A percentile compares a stretch with the other conserved stretches of the same genome.
Evolutionary conservation across 2,329 filamentous ascomycete genomes (phyloP).

Genomic region (Fusarium globosum): DNA sequence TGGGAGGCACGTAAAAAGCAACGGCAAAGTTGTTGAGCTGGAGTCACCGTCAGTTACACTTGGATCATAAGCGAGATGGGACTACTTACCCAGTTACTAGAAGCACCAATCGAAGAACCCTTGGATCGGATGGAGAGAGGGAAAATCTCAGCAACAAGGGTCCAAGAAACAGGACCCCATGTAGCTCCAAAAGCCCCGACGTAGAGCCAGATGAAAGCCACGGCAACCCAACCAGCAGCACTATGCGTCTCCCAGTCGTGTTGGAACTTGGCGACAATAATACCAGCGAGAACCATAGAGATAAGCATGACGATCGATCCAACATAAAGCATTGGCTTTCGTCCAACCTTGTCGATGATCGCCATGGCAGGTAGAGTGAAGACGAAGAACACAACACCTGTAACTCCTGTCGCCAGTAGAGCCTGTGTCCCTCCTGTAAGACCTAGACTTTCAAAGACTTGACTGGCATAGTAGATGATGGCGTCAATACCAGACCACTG

Average conservation of each 20-base stretch:
- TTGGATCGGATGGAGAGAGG: conserved; percentile 57
- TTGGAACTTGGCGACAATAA: conserved; percentile 28
- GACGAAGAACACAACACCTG: conserved; percentile 74
- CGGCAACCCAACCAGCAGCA: conserved; percentile 52
- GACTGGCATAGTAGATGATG: conserved; percentile 60
- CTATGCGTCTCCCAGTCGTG: conserved; percentile 46
- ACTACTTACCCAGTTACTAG: conserved; percentile 52
- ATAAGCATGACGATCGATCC: conserved; percentile 52
- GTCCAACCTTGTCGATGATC: conserved; percentile 55
- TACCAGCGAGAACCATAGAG: conserved; percentile 23
- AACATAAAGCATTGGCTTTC: conserved; percentile 52
- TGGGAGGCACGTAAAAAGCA: conserved; percentile 57
- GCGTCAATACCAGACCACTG: conserved; percentile 47
- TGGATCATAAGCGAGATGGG: background rate
- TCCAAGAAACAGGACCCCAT: conserved; percentile 60
- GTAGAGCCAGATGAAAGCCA: conserved; percentile 57
- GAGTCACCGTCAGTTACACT: background rate
- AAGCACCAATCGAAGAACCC: conserved; percentile 55
- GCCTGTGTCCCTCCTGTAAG: conserved; percentile 67
- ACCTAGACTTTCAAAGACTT: conserved; percentile 72
- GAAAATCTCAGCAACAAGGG: conserved; percentile 60
- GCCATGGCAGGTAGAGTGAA: conserved; percentile 48
- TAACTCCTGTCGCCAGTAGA: conserved; percentile 76
- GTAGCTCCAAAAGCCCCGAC: conserved; percentile 60
- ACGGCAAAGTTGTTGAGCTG: conserved; percentile 58